phyloP scores from a whole-genome alignment of 805 yeast genomes.

The Candida nonsorbophila region DNA sequence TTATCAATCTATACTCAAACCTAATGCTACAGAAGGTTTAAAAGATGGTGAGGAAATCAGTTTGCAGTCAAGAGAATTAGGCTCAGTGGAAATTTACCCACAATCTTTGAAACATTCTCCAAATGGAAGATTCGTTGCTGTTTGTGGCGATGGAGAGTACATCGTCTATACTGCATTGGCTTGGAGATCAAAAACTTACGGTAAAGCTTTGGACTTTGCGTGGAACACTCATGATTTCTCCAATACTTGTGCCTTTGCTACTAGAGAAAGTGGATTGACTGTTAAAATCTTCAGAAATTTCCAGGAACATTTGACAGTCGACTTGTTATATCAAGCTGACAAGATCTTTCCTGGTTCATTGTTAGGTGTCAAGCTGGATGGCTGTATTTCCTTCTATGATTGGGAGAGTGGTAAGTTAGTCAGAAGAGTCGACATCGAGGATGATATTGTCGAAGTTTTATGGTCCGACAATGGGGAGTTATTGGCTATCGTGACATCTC shows the following conservation, averaged over 20 bases:
- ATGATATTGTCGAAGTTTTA: conserved; percentile 68
- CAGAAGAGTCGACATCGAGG: conserved; percentile 77
- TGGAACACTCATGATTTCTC: conserved; percentile 85
- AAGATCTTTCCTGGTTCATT: conserved; percentile 86
- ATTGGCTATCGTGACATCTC: conserved; percentile 58
- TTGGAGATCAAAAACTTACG: conserved; percentile 95
- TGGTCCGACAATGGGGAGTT: conserved; percentile 96
- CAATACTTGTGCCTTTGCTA: conserved; percentile 65
- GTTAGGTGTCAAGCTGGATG: conserved; percentile 78
- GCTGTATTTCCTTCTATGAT: conserved; percentile 83
- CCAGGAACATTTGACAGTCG: conserved; percentile 65
- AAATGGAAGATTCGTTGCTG: conserved; percentile 94
- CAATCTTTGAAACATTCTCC: conserved; percentile 86
- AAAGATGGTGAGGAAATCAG: conserved; percentile 80
- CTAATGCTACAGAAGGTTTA: conserved; percentile 52
- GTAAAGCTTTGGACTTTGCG: conserved; percentile 82
- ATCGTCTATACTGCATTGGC: conserved; percentile 94
- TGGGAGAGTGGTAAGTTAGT: conserved; percentile 88
- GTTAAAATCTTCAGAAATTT: conserved; percentile 80
- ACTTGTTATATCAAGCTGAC: conserved; percentile 67
- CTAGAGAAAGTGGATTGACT: conserved; percentile 60
- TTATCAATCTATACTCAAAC: conserved; percentile 72
- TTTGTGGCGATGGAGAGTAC: conserved; percentile 97
- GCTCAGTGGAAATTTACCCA: conserved; percentile 92
- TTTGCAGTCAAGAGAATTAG: conserved; percentile 82